Conservation (phyloP, 768 basidiomycete genomes). For the Clitopilus passeckerianus region DNA sequence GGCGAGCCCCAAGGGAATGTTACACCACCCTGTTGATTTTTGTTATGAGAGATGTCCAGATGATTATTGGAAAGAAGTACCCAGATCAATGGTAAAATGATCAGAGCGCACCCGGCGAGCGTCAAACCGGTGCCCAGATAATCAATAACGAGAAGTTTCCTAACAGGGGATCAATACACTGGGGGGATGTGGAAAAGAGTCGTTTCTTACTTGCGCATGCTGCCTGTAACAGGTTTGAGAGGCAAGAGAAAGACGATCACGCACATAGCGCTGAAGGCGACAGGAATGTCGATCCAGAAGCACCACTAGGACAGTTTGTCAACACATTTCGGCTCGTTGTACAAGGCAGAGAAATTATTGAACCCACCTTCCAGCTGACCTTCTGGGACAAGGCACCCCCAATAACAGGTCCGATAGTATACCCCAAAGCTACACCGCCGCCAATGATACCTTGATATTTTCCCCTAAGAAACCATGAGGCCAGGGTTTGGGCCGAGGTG, state of each 20-base stretch:
- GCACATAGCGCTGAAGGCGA: constrained; percentile 46
- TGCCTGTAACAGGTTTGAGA: constrained; percentile 61
- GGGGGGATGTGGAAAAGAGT: not conserved
- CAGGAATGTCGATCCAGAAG: constrained; percentile 68
- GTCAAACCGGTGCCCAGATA: constrained; percentile 57
- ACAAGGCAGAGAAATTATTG: not conserved
- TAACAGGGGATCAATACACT: constrained; percentile 10
- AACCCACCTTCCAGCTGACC: constrained; percentile 54
- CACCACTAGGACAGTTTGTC: constrained; percentile 46
- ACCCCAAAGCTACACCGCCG: constrained; percentile 50
- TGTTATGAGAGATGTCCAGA: not conserved
- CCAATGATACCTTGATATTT: constrained; percentile 78
- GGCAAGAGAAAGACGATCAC: constrained; percentile 63
- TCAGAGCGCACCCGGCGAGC: constrained; percentile 52
- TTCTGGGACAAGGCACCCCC: constrained; percentile 63
- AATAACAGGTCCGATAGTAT: constrained; percentile 61
- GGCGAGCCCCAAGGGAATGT: constrained; percentile 71
- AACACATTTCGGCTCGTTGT: not conserved
- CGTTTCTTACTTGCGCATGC: constrained; percentile 38
- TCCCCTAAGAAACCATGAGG: constrained; percentile 33
- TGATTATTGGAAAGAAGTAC: constrained; percentile 23
- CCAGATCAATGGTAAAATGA: constrained; percentile 73
- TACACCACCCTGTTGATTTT: constrained; percentile 50
- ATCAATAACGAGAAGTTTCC: constrained; percentile 63
- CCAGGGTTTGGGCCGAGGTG: not conserved